Base-by-base conservation (phyloP, 148 eudicot species). In the Silene latifolia region DNA sequence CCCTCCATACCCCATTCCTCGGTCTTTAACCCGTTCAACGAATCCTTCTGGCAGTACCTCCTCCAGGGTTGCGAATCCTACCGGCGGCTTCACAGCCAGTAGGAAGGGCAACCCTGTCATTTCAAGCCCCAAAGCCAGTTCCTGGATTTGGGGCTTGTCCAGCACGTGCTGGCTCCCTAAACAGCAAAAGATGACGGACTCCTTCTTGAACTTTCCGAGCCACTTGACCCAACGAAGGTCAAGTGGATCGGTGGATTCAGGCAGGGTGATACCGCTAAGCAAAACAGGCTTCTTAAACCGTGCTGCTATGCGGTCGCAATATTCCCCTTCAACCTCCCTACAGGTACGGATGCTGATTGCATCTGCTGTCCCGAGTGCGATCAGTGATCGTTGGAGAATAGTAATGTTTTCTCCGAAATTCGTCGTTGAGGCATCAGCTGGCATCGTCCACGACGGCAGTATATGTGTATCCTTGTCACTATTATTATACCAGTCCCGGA, bases 41-140 rank as follows among this genome's bases (percentile, higher is more conserved):
- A 32, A 73, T 27, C 76, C 76, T 23, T 73, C 67, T 20, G 76
- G 76, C 0, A 73, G 20, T 7, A 73, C 20, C 21, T 59, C 76
- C 10, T 73, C 76, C 56, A 73, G 18, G 54, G 66, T 73, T 21
- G 67, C 67, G 13, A 9, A 59, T 3, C 76, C 67, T 6, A 39
- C 57, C 2, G 67, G 67, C 15, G 57, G 67, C 21, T 73, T 73
- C 1, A 73, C 67, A 2, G 67, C 76, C 29, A 73, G 53, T 2
- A 73, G 20, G 67, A 73, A 73, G 2, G 76, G 76, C n/a, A 14
- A 44, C 53, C 67, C 76, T 19, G 54, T 73, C 66, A 60, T 39
- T 73, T 73, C 76, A 44, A 73, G 67, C 32, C 76, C 76, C 53
- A 73, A 18, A 18, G 57, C 67, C 67, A 73, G 67, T 10, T 73